Conservation (phyloP, 768 basidiomycete genomes). For the Hortiboletus campestris region DNA sequence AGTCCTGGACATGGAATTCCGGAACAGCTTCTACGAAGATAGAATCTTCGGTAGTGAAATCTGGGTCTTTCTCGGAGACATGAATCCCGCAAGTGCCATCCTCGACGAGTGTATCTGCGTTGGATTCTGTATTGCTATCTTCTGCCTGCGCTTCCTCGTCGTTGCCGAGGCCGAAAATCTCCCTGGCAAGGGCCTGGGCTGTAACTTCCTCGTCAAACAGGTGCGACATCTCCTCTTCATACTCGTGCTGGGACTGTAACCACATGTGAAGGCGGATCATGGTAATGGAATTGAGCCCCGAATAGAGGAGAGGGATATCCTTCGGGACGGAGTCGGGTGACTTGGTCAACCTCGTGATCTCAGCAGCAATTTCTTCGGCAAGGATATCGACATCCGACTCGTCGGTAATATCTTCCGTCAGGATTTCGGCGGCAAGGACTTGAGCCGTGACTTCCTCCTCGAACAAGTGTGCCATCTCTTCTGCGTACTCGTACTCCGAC, state of each 20-base stretch:
- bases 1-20: not conserved
- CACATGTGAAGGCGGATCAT: conserved; percentile 31
- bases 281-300: conserved; percentile 33
- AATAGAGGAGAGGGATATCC: conserved; percentile 34
- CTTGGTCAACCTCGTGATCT: conserved; percentile 32
- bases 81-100: conserved; percentile 6
- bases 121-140: conserved; percentile 2
- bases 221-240: conserved; percentile 30
- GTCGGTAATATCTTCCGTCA: conserved; percentile 12
- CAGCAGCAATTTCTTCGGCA: conserved; percentile 33
- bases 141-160: not conserved
- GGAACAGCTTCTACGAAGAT: not conserved
- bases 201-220: conserved; percentile 35
- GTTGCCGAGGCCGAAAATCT: conserved; percentile 18
- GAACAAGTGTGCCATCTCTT: conserved; percentile 29
- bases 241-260: conserved; percentile 32
- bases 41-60: not conserved
- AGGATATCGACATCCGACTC: conserved; percentile 1
- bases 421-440: conserved; percentile 31
- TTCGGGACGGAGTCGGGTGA: conserved; percentile 27
- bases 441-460: conserved; percentile 31
- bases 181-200: conserved; percentile 28
- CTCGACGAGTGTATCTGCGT: conserved; percentile 11
- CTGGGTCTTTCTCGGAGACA: conserved; percentile 5
- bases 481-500: conserved; percentile 31